phyloP scores from a whole-genome alignment of 2,329 filamentous ascomycete species.

The Esteya vermicola region DNA sequence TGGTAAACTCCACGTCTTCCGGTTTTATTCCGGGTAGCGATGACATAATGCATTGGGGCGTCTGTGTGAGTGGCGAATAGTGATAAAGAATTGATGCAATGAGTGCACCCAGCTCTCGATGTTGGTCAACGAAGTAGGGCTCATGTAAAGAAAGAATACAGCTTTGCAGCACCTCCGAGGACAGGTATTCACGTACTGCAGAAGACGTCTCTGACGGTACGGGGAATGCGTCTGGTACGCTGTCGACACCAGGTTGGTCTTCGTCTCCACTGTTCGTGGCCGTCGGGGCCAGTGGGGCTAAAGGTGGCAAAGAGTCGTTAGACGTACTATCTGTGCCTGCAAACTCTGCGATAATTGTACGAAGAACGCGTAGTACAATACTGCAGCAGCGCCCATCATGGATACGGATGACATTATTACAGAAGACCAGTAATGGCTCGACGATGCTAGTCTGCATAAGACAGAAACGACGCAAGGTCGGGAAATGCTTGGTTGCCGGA shows the following conservation, averaged over 20 bases:
- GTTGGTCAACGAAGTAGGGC: conserved; percentile 89
- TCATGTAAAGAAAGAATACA: conserved; percentile 87
- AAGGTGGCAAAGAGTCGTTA: not conserved
- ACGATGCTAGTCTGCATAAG: conserved; percentile 64
- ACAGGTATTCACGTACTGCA: conserved; percentile 79
- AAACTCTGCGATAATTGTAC: conserved; percentile 74
- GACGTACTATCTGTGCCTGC: conserved; percentile 10
- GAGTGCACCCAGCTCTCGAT: conserved; percentile 77
- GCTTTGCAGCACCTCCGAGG: conserved; percentile 73
- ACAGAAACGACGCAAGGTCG: conserved; percentile 67
- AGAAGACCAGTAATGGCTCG: conserved; percentile 81
- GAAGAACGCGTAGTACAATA: conserved; percentile 74
- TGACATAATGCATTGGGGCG: conserved; percentile 62
- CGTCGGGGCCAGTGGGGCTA: conserved; percentile 1
- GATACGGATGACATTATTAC: conserved; percentile 79
- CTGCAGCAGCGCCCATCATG: conserved; percentile 79
- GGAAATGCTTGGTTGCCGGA: conserved; percentile 22
- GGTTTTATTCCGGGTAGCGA: conserved; percentile 64
- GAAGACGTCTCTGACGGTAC: conserved; percentile 40
- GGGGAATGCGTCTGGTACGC: conserved; percentile 19
- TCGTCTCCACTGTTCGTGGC: not conserved
- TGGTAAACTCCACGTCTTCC: conserved; percentile 50
- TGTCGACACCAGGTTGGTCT: conserved; percentile 1
- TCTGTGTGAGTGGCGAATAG: conserved; percentile 55
- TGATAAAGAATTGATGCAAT: conserved; percentile 75